Evolutionary conservation across 2,329 filamentous ascomycete species (phyloP).

Genomic region (Emmonsiellopsis sp.): DNA sequence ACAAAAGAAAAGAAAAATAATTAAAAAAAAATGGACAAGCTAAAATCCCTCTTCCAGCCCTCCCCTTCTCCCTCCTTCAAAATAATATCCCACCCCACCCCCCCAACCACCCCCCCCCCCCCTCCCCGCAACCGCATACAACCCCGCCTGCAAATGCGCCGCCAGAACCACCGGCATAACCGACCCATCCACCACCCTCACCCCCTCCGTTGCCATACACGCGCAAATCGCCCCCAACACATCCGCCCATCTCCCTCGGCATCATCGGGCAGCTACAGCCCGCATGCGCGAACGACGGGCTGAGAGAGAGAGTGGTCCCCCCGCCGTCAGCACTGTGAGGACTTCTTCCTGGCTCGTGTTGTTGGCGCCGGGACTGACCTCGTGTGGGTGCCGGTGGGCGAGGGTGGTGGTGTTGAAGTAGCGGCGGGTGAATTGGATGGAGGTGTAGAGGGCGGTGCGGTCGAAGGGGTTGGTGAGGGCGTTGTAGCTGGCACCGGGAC

Average conservation of each 20-base stretch:
- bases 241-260: conserved; percentile 19
- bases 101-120: conserved; percentile 20
- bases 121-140: conserved; percentile 28
- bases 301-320: not conserved
- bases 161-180: conserved; percentile 25
- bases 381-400: conserved; percentile 3
- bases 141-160: conserved; percentile 27
- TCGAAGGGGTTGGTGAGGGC: conserved; percentile 13
- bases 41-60: no score
- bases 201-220: conserved; percentile 23
- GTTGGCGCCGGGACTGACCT: conserved; percentile 10
- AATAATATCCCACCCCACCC: no score
- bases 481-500: conserved; percentile 1
- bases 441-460: conserved; percentile 7
- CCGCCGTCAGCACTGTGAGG: conserved; percentile 5
- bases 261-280: conserved; percentile 26
- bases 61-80: no score
- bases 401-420: conserved; percentile 6
- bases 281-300: conserved; percentile 17
- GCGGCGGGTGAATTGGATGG: conserved; percentile 10
- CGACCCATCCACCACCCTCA: conserved; percentile 28
- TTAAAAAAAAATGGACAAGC: no score
- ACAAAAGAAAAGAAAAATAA: no score
- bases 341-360: conserved; percentile 7
- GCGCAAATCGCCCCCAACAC: conserved; percentile 20